Evolutionary conservation across 1,139 yeast species (phyloP).

Genomic region (Zygoascus sp.): DNA sequence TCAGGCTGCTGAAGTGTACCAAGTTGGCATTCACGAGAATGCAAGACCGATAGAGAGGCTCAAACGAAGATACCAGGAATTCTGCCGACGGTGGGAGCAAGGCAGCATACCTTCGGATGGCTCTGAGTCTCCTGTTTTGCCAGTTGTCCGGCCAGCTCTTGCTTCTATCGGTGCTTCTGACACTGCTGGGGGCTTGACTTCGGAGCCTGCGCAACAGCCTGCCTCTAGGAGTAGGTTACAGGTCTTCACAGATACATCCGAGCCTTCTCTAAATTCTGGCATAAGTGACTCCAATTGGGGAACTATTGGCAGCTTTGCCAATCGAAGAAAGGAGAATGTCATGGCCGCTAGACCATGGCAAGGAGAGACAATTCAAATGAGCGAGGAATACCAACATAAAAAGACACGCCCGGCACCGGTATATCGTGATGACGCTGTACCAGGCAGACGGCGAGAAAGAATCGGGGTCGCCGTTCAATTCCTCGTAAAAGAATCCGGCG

Average conservation of each 20-base stretch:
- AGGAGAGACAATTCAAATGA: conserved; percentile 49
- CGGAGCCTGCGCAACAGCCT: conserved; percentile 4
- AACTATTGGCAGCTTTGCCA: conserved; percentile 47
- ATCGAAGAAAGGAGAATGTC: conserved; percentile 62
- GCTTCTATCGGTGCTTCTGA: conserved; percentile 18
- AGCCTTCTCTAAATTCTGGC: conserved; percentile 9
- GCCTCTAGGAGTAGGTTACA: conserved; percentile 23
- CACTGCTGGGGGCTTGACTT: conserved; percentile 8
- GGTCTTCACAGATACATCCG: conserved; percentile 31
- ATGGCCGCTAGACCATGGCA: conserved; percentile 59
- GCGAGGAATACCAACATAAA: conserved; percentile 14
- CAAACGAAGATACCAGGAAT: conserved; percentile 46
- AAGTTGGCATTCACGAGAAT: conserved; percentile 51
- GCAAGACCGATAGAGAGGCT: conserved; percentile 67
- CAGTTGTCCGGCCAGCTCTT: conserved; percentile 25
- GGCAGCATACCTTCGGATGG: conserved; percentile 31
- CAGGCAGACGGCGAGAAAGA: conserved; percentile 53
- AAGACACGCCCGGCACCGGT: conserved; percentile 10
- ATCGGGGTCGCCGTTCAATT: conserved; percentile 47
- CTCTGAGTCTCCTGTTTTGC: conserved; percentile 34
- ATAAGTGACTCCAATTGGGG: conserved; percentile 41
- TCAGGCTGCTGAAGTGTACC: conserved; percentile 63
- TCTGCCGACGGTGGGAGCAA: conserved; percentile 39
- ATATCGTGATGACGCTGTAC: conserved; percentile 15
- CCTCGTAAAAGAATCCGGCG: conserved; percentile 44